Percentiles rank a stretch among this genome's conserved stretches.
Conservation (phyloP, 768 basidiomycete species). For the Termitomyces bulborhizus region DNA sequence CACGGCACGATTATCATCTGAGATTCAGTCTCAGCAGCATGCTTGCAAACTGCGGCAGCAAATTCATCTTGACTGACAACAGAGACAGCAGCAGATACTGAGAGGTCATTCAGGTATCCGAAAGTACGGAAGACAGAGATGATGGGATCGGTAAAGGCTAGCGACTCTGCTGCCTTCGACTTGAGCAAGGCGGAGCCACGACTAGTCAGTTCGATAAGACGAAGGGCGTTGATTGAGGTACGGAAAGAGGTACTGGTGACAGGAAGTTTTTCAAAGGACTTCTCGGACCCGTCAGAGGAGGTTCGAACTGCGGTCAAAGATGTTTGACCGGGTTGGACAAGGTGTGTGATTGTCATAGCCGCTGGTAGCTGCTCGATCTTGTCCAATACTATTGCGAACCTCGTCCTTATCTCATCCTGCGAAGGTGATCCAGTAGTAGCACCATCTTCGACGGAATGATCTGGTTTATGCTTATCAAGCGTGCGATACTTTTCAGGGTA, state of each 20-base stretch:
- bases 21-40: conserved; percentile 48
- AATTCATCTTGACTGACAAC: conserved; percentile 75
- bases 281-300: conserved; percentile 22
- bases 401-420: conserved; percentile 44
- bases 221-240: conserved; percentile 67
- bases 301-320: background rate
- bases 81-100: conserved; percentile 64
- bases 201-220: conserved; percentile 86
- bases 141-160: conserved; percentile 67
- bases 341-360: conserved; percentile 75
- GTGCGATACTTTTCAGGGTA: conserved; percentile 64
- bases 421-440: conserved; percentile 10
- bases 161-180: conserved; percentile 65
- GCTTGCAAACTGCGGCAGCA: conserved; percentile 54
- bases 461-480: conserved; percentile 20
- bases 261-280: conserved; percentile 11
- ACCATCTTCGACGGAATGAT: conserved; percentile 18
- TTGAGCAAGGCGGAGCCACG: conserved; percentile 85
- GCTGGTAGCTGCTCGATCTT: conserved; percentile 77
- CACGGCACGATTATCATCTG: conserved; percentile 86
- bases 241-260: conserved; percentile 3
- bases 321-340: conserved; percentile 43
- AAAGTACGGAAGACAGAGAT: conserved; percentile 75
- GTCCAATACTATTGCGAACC: conserved; percentile 70
- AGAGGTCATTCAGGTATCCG: conserved; percentile 59